Conservation (phyloP, 352 stramenopile species). For the Pythium myriotylum region DNA sequence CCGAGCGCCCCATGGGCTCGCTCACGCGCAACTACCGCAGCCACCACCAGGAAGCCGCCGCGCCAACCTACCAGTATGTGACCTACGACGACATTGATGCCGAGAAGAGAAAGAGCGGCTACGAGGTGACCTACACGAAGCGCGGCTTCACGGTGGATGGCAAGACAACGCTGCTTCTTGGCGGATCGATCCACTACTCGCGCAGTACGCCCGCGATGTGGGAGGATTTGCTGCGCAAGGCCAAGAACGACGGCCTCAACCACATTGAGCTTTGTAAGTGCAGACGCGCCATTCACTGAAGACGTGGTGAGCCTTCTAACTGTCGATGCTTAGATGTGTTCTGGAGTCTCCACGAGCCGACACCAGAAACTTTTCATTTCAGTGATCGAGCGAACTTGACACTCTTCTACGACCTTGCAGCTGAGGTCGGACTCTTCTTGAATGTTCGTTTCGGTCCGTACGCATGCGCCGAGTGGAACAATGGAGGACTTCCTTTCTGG, state of each 20-base stretch:
- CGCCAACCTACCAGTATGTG: slow-evolving; percentile 38
- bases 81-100: slow-evolving; percentile 63
- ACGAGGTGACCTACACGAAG: slow-evolving; percentile 48
- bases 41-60: neutral
- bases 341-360: slow-evolving; percentile 71
- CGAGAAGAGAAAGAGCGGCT: slow-evolving; percentile 43
- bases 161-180: slow-evolving; percentile 53
- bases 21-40: slow-evolving; percentile 21
- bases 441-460: slow-evolving; percentile 74
- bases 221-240: slow-evolving; percentile 57
- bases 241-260: slow-evolving; percentile 76
- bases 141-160: slow-evolving; percentile 69
- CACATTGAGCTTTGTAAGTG: slow-evolving; percentile 70
- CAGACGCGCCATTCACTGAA: neutral
- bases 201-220: slow-evolving; percentile 55
- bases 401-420: slow-evolving; percentile 60
- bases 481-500: slow-evolving; percentile 65
- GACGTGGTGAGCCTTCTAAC: neutral
- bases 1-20: slow-evolving; percentile 45
- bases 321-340: slow-evolving; percentile 53
- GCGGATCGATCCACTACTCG: slow-evolving; percentile 71
- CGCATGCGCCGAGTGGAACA: slow-evolving; percentile 68
- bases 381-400: slow-evolving; percentile 54
- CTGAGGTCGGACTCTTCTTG: slow-evolving; percentile 58
- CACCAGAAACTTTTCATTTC: slow-evolving; percentile 58